phyloP scores from a whole-genome alignment of 2,329 filamentous ascomycete genomes.

The Scedosporium boydii region DNA sequence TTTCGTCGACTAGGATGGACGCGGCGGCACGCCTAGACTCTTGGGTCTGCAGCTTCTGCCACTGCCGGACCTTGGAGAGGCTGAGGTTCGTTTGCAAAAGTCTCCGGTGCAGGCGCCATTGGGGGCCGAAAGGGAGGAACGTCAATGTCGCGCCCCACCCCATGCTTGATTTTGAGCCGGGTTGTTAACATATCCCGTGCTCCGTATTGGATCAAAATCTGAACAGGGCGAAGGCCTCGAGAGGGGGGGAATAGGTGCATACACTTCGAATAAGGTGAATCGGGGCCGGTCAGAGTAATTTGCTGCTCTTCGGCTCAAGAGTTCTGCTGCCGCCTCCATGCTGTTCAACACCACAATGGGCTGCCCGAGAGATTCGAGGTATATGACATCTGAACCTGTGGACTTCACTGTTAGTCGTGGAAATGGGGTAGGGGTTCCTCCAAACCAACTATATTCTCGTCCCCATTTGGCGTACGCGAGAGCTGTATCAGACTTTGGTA shows the following conservation, averaged over 20 bases:
- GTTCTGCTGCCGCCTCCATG: conserved; percentile 24
- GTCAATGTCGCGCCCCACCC: conserved; percentile 37
- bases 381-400: conserved; percentile 21
- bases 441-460: conserved; percentile 16
- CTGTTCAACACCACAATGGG: conserved; percentile 20
- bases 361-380: conserved; percentile 21
- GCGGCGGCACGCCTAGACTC: conserved; percentile 10
- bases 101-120: conserved; percentile 32
- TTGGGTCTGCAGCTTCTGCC: conserved; percentile 15
- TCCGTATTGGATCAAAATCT: neutral
- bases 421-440: neutral
- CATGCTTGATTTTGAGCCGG: conserved; percentile 18
- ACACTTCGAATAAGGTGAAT: conserved; percentile 29
- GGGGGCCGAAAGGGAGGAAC: conserved; percentile 30
- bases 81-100: conserved; percentile 32
- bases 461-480: conserved; percentile 17
- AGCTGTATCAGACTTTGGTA: conserved; percentile 18
- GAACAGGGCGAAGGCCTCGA: neutral
- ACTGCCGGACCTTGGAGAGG: conserved; percentile 21
- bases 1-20: neutral
- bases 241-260: conserved; percentile 4
- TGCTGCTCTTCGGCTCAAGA: conserved; percentile 31
- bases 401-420: neutral
- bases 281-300: conserved; percentile 34
- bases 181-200: conserved; percentile 2